Evolutionary conservation across 106 monocot species (phyloP).

Genomic region (Triglochin maritima): DNA sequence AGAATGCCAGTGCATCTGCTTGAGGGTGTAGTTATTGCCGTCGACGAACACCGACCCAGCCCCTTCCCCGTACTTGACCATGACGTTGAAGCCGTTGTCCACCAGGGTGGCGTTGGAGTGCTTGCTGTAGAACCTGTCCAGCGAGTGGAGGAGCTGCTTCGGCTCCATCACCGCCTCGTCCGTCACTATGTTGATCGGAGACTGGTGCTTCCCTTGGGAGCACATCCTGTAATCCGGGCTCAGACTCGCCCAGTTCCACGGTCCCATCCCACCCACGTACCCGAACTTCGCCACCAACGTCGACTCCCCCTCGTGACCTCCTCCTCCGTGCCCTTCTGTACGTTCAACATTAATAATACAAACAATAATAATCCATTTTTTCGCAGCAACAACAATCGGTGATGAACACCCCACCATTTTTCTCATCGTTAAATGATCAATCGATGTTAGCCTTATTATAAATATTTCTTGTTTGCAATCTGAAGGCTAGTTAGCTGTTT

Average conservation of each 20-base stretch:
- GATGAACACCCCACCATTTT: too few relatives aligned
- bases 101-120: slow-evolving; percentile 40
- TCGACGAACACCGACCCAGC: slow-evolving; percentile 25
- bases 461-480: too few relatives aligned
- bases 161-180: slow-evolving; percentile 3
- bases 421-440: too few relatives aligned
- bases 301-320: too few relatives aligned
- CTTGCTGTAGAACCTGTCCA: slow-evolving; percentile 21
- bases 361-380: too few relatives aligned
- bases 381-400: too few relatives aligned
- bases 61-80: slow-evolving; percentile 30
- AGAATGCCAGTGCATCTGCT: slow-evolving; percentile 56
- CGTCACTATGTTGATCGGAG: slow-evolving; percentile 47
- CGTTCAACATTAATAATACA: too few relatives aligned
- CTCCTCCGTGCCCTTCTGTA: too few relatives aligned
- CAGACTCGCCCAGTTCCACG: slow-evolving; percentile 33
- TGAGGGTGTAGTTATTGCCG: slow-evolving; percentile 50
- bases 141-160: slow-evolving; percentile 7
- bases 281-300: background rate
- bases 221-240: slow-evolving; percentile 27
- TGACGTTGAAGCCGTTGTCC: slow-evolving; percentile 42
- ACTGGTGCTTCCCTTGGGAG: slow-evolving; percentile 38
- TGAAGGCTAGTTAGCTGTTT: too few relatives aligned
- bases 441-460: too few relatives aligned
- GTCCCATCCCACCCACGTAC: background rate